Percentiles rank a stretch among this genome's conserved stretches.
Conservation (phyloP, 2,329 filamentous ascomycete genomes). For the Onygenales sp. region DNA sequence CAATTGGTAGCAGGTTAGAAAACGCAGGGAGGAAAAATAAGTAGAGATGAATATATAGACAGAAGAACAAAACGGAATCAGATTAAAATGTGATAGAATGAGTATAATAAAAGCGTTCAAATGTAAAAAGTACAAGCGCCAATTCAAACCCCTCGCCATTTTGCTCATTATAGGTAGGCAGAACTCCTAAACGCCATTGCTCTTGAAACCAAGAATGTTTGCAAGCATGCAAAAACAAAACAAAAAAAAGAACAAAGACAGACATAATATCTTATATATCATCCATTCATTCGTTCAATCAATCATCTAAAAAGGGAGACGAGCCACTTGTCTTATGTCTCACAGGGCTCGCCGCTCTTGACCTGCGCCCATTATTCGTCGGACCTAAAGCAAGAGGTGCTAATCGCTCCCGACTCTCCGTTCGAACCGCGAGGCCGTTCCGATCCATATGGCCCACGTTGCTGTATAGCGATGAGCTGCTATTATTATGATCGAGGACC, state of each 20-base stretch:
- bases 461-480: background rate
- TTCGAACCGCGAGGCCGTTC: constrained; percentile 67
- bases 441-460: constrained; percentile 42
- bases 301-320: background rate
- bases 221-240: background rate
- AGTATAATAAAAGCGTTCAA: background rate
- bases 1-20: background rate
- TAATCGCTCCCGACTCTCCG: constrained; percentile 76
- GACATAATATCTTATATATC: constrained; percentile 1
- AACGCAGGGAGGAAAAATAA: background rate
- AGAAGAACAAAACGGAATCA: background rate
- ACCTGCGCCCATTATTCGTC: constrained; percentile 36
- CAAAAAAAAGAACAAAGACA: background rate
- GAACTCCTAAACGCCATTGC: too few relatives aligned
- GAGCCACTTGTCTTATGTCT: constrained; percentile 4
- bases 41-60: background rate
- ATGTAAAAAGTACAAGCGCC: too few relatives aligned
- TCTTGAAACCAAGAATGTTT: too few relatives aligned
- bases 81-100: background rate
- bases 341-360: constrained; percentile 41
- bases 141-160: too few relatives aligned
- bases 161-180: too few relatives aligned
- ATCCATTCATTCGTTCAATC: background rate
- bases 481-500: background rate
- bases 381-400: constrained; percentile 44